A percentile compares a stretch with the other conserved stretches of the same genome.
Evolutionary conservation across 2,329 filamentous ascomycete genomes (phyloP).

Genomic region (Aspergillus ibericus): DNA sequence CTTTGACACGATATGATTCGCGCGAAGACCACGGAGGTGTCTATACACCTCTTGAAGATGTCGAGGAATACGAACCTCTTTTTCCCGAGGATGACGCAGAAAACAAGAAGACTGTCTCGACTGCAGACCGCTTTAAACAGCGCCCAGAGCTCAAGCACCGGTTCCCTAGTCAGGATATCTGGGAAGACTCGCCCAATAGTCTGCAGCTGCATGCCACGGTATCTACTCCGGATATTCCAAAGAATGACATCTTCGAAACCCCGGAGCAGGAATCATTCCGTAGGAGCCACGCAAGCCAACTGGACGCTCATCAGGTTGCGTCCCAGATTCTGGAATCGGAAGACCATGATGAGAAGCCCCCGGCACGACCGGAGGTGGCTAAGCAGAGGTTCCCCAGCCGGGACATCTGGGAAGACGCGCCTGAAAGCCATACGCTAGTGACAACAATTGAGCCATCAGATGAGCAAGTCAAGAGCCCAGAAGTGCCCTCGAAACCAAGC

Average conservation of each 20-base stretch:
- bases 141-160: slow-evolving; percentile 60
- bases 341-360: slow-evolving; percentile 23
- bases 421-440: slow-evolving; percentile 77
- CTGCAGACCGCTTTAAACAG: slow-evolving; percentile 57
- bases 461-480: slow-evolving; percentile 47
- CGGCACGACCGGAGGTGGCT: slow-evolving; percentile 51
- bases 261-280: slow-evolving; percentile 51
- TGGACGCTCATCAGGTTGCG: slow-evolving; percentile 37
- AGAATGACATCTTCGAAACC: slow-evolving; percentile 44
- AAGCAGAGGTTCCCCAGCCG: slow-evolving; percentile 81
- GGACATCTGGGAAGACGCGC: slow-evolving; percentile 93
- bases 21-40: slow-evolving; percentile 53
- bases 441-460: slow-evolving; percentile 63
- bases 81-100: slow-evolving; percentile 77
- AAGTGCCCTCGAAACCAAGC: slow-evolving; percentile 34
- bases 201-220: slow-evolving; percentile 76
- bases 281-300: slow-evolving; percentile 41
- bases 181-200: slow-evolving; percentile 93
- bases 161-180: slow-evolving; percentile 94
- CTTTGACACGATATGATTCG: slow-evolving; percentile 56
- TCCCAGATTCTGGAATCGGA: slow-evolving; percentile 36
- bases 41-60: slow-evolving; percentile 75
- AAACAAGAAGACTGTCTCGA: slow-evolving; percentile 52
- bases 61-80: slow-evolving; percentile 91
- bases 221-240: slow-evolving; percentile 70